These are phyloP conservation scores for Cercospora brassicicola DNA, from an alignment of 2,329 filamentous ascomycete species.

Conservation along the genomic window DNA sequence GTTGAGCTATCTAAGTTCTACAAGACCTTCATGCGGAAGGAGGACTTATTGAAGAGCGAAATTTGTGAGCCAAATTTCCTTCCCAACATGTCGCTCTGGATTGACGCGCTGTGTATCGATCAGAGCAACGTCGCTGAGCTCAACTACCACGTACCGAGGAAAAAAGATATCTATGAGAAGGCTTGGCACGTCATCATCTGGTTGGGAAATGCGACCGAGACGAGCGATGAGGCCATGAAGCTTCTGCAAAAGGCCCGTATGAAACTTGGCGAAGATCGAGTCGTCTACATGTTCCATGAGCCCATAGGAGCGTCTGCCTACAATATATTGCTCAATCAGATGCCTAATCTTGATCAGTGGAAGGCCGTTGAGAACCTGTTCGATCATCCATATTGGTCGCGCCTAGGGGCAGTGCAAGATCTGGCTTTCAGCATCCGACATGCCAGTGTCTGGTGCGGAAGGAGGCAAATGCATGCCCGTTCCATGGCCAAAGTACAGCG, in stretches of 20 bases:
- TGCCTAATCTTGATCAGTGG: neutral
- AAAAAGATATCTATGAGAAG: neutral
- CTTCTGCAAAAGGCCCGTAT: neutral
- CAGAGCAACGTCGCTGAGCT: neutral
- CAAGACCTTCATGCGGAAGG: neutral
- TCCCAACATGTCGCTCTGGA: neutral
- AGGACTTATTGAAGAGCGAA: neutral
- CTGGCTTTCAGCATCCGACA: neutral
- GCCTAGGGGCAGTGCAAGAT: neutral
- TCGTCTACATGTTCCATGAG: neutral
- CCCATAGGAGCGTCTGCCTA: neutral
- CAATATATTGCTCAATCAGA: neutral
- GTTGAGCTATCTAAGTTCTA: neutral
- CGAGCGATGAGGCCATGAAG: neutral
- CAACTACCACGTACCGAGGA: neutral
- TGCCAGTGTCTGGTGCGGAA: neutral
- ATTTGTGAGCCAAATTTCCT: neutral
- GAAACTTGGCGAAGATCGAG: neutral
- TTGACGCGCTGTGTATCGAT: neutral
- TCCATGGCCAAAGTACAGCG: neutral
- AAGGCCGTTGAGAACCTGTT: neutral
- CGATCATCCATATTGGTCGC: neutral
- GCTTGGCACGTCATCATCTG: neutral
- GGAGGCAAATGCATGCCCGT: neutral
- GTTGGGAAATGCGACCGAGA: neutral